Evolutionary conservation across 2,329 filamentous ascomycete species (phyloP).

Genomic region (Coleophoma crateriformis): DNA sequence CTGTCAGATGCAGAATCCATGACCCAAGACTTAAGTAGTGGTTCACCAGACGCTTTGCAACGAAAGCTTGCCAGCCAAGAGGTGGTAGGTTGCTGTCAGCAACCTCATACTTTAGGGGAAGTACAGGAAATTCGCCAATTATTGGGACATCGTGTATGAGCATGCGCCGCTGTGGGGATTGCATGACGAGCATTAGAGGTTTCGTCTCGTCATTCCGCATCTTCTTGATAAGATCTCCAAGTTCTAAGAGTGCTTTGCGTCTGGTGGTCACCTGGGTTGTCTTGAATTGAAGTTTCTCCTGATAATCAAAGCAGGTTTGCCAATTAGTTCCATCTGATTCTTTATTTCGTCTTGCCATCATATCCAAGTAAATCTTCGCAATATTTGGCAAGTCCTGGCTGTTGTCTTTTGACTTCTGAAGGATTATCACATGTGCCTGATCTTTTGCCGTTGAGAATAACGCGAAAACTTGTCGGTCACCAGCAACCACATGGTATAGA

Average conservation of each 20-base stretch:
- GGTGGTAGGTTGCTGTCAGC: constrained; percentile 84
- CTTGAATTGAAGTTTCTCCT: constrained; percentile 80
- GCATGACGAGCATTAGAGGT: constrained; percentile 80
- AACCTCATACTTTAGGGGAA: constrained; percentile 76
- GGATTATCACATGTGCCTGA: constrained; percentile 81
- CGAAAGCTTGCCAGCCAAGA: constrained; percentile 87
- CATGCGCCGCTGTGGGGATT: constrained; percentile 78
- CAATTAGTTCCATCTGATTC: constrained; percentile 65
- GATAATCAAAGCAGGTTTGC: constrained; percentile 81
- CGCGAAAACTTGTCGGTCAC: constrained; percentile 89
- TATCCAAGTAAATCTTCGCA: constrained; percentile 79
- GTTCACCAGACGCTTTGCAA: constrained; percentile 77
- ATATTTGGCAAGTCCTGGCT: constrained; percentile 83
- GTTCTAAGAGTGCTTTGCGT: constrained; percentile 81
- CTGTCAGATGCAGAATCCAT: constrained; percentile 85
- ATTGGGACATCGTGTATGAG: constrained; percentile 81
- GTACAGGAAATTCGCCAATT: constrained; percentile 76
- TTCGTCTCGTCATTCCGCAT: constrained; percentile 78
- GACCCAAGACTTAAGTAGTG: constrained; percentile 91
- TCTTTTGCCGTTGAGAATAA: constrained; percentile 79
- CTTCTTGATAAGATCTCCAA: constrained; percentile 84
- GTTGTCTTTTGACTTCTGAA: constrained; percentile 74
- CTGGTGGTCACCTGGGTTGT: constrained; percentile 83
- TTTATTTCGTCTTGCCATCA: constrained; percentile 58
- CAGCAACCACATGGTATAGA: constrained; percentile 85